Evolutionary conservation across 345 rosid genomes (phyloP).

Genomic region (Anastatica hierochuntica): DNA sequence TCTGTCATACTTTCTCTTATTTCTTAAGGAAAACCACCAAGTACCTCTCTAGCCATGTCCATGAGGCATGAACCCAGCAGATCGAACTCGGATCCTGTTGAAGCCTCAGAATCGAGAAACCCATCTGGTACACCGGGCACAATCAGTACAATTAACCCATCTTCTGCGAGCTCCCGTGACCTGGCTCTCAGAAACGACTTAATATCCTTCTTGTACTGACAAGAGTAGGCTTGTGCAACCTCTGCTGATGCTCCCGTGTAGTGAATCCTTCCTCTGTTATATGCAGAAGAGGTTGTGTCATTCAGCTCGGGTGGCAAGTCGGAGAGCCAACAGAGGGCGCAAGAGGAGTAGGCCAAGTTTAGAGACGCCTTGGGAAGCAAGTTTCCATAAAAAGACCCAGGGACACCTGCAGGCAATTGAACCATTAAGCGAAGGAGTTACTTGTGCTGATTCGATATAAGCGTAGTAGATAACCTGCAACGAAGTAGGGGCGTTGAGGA

Average conservation of each 20-base stretch:
- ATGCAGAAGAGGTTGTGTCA: constrained; percentile 25
- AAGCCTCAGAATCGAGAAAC: constrained; percentile 5
- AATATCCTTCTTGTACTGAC: constrained; percentile 30
- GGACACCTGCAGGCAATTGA: constrained; percentile 17
- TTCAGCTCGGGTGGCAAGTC: constrained; percentile 22
- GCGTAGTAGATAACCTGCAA: constrained; percentile 5
- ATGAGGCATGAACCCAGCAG: constrained; percentile 26
- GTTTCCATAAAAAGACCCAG: constrained; percentile 33
- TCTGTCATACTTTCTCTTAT: neutral
- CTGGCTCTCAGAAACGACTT: constrained; percentile 28
- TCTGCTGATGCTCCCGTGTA: constrained; percentile 20
- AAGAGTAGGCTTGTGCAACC: constrained; percentile 28
- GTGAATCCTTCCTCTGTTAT: constrained; percentile 35
- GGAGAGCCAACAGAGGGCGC: constrained; percentile 32
- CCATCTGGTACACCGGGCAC: constrained; percentile 29
- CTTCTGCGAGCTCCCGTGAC: constrained; percentile 28
- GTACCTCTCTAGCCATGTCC: constrained; percentile 36
- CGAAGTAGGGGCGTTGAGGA: constrained; percentile 13
- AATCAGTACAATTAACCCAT: constrained; percentile 30
- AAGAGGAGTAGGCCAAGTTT: constrained; percentile 28
- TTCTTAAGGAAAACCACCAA: neutral
- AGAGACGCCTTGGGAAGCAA: constrained; percentile 28
- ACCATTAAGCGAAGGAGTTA: neutral
- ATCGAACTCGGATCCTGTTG: constrained; percentile 10
- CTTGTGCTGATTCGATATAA: neutral